Evolutionary conservation across 805 yeast genomes (phyloP).

Genomic region (Torulaspora indica): DNA sequence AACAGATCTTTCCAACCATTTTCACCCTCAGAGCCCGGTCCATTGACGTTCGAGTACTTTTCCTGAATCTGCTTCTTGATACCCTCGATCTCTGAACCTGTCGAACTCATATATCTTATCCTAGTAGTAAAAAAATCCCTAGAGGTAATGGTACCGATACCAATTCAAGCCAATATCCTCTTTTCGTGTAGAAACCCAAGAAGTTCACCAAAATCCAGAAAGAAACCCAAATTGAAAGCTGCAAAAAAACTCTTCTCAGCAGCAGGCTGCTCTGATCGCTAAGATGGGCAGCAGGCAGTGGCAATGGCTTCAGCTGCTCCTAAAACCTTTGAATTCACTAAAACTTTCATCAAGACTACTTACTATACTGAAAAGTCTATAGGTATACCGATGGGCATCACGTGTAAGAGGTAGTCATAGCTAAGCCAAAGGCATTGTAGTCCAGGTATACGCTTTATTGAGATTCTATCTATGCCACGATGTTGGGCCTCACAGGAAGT

Average conservation of each 20-base stretch:
- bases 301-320: background rate
- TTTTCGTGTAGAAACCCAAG: too few relatives aligned
- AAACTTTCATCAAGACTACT: background rate
- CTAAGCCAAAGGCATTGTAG: background rate
- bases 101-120: conserved; percentile 14
- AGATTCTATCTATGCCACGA: background rate
- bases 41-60: conserved; percentile 9
- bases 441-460: background rate
- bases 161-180: background rate
- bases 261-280: background rate
- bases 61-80: conserved; percentile 16
- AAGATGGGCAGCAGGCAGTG: background rate
- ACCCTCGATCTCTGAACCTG: conserved; percentile 14
- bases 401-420: conserved; percentile 2
- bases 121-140: background rate
- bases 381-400: conserved; percentile 1
- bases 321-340: background rate
- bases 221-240: background rate
- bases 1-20: conserved; percentile 27
- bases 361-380: conserved; percentile 1
- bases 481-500: conserved; percentile 17
- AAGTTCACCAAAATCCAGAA: too few relatives aligned
- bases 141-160: background rate
- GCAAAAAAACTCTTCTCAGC: background rate
- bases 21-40: conserved; percentile 5